phyloP scores from a whole-genome alignment of 192 early-diverging fungal genomes.

The Podila epicladia region DNA sequence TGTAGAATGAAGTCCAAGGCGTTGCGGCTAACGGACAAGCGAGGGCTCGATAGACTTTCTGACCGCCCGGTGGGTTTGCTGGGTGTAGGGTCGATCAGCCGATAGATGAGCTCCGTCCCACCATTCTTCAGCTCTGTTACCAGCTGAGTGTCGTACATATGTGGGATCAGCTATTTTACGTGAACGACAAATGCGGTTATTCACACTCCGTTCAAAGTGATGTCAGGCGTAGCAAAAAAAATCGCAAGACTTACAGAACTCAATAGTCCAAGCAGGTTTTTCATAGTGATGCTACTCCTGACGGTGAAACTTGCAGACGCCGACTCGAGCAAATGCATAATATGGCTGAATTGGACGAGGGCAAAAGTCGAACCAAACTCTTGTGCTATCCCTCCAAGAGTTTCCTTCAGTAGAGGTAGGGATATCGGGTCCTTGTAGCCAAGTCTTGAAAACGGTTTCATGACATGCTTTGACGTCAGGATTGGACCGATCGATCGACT shows the following conservation, averaged over 20 bases:
- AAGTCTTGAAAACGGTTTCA: conserved; percentile 62
- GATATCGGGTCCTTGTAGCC: conserved; percentile 56
- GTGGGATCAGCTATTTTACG: conserved; percentile 19
- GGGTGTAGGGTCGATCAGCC: conserved; percentile 29
- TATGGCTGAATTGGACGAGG: conserved; percentile 61
- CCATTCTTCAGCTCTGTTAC: conserved; percentile 50
- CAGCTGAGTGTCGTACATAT: conserved; percentile 47
- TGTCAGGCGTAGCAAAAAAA: too few species aligned
- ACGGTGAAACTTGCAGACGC: conserved; percentile 15
- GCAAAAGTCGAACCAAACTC: conserved; percentile 70
- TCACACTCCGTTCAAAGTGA: too few species aligned
- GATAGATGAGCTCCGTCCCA: conserved; percentile 32
- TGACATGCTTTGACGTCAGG: conserved; percentile 64
- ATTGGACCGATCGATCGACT: conserved; percentile 63
- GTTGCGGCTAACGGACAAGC: conserved; percentile 40
- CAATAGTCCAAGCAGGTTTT: conserved; percentile 33
- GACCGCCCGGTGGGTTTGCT: conserved; percentile 5
- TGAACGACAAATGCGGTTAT: not conserved
- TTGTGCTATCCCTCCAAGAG: conserved; percentile 53
- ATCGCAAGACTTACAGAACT: conserved; percentile 23
- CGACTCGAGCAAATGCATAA: conserved; percentile 58
- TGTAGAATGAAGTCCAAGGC: conserved; percentile 52
- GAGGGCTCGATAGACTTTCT: conserved; percentile 14
- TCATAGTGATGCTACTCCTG: conserved; percentile 38
- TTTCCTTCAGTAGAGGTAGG: conserved; percentile 45